Evolutionary conservation across 805 yeast genomes (phyloP).

Genomic region (Tetrapisispora iriomotensis): DNA sequence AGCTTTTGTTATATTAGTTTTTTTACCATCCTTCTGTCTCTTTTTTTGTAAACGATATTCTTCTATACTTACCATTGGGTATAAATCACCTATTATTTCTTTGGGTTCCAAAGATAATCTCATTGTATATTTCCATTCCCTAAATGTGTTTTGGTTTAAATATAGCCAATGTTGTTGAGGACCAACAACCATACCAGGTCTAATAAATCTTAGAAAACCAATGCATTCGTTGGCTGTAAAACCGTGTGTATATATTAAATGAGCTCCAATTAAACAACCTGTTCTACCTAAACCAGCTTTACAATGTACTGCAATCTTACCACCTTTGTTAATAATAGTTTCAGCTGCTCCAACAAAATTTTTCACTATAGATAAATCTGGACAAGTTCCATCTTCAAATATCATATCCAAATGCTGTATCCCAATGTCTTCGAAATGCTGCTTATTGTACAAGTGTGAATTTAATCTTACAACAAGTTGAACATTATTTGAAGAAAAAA

Average conservation of each 20-base stretch:
- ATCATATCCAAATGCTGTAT: slow-evolving; percentile 92
- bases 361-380: slow-evolving; percentile 85
- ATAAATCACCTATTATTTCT: slow-evolving; percentile 56
- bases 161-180: slow-evolving; percentile 99
- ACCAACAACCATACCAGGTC: slow-evolving; percentile 99
- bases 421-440: slow-evolving; percentile 71
- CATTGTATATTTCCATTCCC: slow-evolving; percentile 95
- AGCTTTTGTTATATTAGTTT: slow-evolving; percentile 8
- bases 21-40: slow-evolving; percentile 21
- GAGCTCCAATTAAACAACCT: slow-evolving; percentile 96
- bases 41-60: slow-evolving; percentile 47
- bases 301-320: slow-evolving; percentile 97
- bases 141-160: slow-evolving; percentile 87
- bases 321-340: slow-evolving; percentile 73
- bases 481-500: slow-evolving; percentile 63
- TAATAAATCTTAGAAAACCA: slow-evolving; percentile 87
- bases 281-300: slow-evolving; percentile 98
- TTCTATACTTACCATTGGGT: slow-evolving; percentile 51
- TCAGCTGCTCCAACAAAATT: slow-evolving; percentile 94
- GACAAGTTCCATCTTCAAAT: slow-evolving; percentile 97
- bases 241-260: slow-evolving; percentile 89
- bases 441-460: slow-evolving; percentile 79
- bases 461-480: slow-evolving; percentile 86
- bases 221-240: slow-evolving; percentile 96
- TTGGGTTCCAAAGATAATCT: slow-evolving; percentile 60